Conservation (phyloP, 441 rosid species). For the Codiaeum variegatum region DNA sequence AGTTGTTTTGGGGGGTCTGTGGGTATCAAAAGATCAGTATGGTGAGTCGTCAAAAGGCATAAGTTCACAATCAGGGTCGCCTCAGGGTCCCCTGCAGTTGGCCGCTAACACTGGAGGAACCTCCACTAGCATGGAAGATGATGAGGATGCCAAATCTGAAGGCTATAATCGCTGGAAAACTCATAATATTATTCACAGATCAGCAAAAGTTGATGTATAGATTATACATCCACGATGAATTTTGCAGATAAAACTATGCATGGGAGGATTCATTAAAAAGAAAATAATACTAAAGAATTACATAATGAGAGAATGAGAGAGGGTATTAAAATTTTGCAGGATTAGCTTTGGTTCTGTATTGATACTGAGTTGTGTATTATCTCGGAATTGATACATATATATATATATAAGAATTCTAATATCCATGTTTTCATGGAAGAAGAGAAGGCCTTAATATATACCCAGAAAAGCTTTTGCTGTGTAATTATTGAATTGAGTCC, state of each 20-base stretch:
- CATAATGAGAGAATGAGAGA: conserved; percentile 30
- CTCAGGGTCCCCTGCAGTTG: conserved; percentile 85
- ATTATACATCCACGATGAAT: conserved; percentile 43
- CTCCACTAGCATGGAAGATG: conserved; percentile 73
- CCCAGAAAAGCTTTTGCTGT: not conserved
- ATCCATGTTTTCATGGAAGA: conserved; percentile 29
- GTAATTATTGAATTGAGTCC: conserved; percentile 3
- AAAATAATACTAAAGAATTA: conserved; percentile 26
- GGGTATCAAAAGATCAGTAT: conserved; percentile 59
- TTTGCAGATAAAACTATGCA: conserved; percentile 58
- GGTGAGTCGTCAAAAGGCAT: conserved; percentile 49
- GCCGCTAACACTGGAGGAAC: conserved; percentile 52
- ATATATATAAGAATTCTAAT: conserved; percentile 25
- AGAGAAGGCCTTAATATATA: not conserved
- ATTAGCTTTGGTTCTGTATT: conserved; percentile 36
- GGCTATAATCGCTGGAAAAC: conserved; percentile 71
- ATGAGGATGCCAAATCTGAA: conserved; percentile 73
- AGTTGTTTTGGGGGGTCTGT: conserved; percentile 64
- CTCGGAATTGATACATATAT: conserved; percentile 26
- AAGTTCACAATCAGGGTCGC: conserved; percentile 64
- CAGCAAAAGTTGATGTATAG: conserved; percentile 51
- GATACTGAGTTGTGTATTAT: conserved; percentile 35
- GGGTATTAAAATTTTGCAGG: conserved; percentile 53
- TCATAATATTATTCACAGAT: conserved; percentile 38
- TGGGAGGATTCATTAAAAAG: conserved; percentile 35